Evolutionary conservation across 345 rosid genomes (phyloP).

Genomic region (Anacardium occidentale): DNA sequence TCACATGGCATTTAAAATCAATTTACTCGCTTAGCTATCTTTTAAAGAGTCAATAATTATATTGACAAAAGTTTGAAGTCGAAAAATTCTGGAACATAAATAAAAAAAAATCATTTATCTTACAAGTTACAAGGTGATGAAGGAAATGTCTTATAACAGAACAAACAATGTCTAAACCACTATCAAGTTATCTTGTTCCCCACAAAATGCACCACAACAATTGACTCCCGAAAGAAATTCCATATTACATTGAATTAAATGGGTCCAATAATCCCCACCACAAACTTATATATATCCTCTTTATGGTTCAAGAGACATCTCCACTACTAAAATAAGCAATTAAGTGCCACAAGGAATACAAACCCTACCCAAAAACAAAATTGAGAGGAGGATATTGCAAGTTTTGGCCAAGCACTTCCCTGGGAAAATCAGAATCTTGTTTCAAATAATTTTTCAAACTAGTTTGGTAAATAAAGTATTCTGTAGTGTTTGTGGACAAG

Average conservation of each 20-base stretch:
- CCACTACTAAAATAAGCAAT: neutral
- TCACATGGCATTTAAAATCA: neutral
- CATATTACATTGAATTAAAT: neutral
- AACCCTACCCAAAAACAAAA: neutral
- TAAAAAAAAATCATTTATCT: neutral
- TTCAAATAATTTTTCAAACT: neutral
- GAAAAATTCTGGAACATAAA: neutral
- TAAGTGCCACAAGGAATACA: no score
- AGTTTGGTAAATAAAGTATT: neutral
- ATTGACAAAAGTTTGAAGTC: neutral
- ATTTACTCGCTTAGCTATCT: neutral
- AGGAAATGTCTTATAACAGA: neutral
- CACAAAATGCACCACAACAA: neutral
- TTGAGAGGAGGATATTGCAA: neutral
- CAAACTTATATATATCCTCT: neutral
- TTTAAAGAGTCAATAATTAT: neutral
- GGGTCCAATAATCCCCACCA: neutral
- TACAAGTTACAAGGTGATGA: neutral
- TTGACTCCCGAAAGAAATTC: neutral
- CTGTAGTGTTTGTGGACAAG: neutral
- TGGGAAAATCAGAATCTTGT: neutral
- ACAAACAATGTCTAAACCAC: neutral
- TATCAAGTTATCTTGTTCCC: neutral
- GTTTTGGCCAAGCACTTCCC: neutral
- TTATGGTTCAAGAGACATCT: neutral